A percentile compares a stretch with the other conserved stretches of the same genome.
phyloP scores from a whole-genome alignment of 805 yeast genomes.

The Yamadazyma philogaea region DNA sequence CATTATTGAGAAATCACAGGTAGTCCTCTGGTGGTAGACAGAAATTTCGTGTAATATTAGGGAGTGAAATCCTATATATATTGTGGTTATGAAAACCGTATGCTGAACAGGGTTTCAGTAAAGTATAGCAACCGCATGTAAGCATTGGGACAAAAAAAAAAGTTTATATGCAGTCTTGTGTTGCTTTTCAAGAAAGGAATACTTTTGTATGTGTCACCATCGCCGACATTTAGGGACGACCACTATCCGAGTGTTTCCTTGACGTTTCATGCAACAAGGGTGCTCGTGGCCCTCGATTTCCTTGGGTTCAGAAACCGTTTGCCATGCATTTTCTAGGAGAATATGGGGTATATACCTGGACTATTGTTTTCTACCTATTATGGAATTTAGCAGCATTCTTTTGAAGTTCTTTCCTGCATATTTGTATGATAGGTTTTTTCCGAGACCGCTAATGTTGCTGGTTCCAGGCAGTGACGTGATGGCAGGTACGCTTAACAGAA shows the following conservation, averaged over 20 bases:
- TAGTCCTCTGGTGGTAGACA: not conserved
- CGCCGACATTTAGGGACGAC: not conserved
- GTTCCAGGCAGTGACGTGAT: not conserved
- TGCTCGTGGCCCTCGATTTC: too few species aligned
- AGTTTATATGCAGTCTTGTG: conserved; percentile 1
- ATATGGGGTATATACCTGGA: too few species aligned
- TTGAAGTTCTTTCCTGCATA: conserved; percentile 3
- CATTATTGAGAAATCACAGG: conserved; percentile 2
- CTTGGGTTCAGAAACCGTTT: too few species aligned
- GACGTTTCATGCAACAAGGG: too few species aligned
- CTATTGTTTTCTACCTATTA: too few species aligned
- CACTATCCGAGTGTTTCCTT: too few species aligned
- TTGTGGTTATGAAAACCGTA: not conserved
- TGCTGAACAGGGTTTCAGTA: not conserved
- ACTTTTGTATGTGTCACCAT: not conserved
- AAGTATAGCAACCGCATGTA: conserved; percentile 5
- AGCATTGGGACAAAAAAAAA: too few species aligned
- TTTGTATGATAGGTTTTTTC: not conserved
- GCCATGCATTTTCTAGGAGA: too few species aligned
- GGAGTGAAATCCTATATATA: not conserved
- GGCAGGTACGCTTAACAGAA: too few species aligned
- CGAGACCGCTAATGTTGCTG: not conserved
- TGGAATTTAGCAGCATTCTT: not conserved
- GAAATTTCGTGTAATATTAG: not conserved
- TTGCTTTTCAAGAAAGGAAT: conserved; percentile 3